A percentile compares a stretch with the other conserved stretches of the same genome.
These are phyloP conservation scores for Selenicereus undatus DNA, from an alignment of 148 eudicot species.

Conservation along the genomic window DNA sequence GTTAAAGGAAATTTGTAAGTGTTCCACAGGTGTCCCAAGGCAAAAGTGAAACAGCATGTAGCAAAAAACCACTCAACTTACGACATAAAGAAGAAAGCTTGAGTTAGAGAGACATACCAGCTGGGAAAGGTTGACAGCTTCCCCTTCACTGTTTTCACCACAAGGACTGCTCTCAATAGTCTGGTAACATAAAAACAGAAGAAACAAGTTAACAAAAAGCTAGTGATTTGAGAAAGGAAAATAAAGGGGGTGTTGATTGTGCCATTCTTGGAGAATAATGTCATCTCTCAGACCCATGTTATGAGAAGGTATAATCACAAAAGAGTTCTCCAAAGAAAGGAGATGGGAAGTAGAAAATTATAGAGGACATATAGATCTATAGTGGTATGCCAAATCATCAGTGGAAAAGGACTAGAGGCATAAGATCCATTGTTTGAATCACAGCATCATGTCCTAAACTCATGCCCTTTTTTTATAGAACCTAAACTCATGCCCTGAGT, in stretches of 20 bases:
- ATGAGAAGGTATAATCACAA: not conserved
- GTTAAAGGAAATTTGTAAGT: constrained; percentile 31
- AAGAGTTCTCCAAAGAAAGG: not conserved
- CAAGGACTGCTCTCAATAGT: constrained; percentile 97
- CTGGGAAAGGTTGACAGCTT: constrained; percentile 86
- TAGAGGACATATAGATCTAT: not conserved
- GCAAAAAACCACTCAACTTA: not conserved
- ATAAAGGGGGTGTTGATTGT: too few relatives aligned
- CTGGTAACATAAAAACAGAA: constrained; percentile 35
- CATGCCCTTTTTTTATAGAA: too few relatives aligned
- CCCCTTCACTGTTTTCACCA: constrained; percentile 78
- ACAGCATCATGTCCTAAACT: not conserved
- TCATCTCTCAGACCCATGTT: not conserved
- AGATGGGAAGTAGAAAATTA: too few relatives aligned
- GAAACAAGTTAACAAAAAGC: not conserved
- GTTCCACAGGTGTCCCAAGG: constrained; percentile 8
- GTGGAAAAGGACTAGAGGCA: not conserved
- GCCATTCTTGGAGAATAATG: not conserved
- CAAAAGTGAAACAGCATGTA: not conserved
- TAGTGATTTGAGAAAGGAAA: too few relatives aligned
- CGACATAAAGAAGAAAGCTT: constrained; percentile 3
- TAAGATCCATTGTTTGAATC: not conserved
- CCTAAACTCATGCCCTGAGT: too few relatives aligned
- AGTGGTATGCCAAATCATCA: not conserved
- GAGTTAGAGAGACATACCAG: constrained; percentile 48